A percentile compares a stretch with the other conserved stretches of the same genome.
These are phyloP conservation scores for Diaporthe citrichinensis DNA, from an alignment of 2,329 filamentous ascomycete genomes.

Conservation along the genomic window DNA sequence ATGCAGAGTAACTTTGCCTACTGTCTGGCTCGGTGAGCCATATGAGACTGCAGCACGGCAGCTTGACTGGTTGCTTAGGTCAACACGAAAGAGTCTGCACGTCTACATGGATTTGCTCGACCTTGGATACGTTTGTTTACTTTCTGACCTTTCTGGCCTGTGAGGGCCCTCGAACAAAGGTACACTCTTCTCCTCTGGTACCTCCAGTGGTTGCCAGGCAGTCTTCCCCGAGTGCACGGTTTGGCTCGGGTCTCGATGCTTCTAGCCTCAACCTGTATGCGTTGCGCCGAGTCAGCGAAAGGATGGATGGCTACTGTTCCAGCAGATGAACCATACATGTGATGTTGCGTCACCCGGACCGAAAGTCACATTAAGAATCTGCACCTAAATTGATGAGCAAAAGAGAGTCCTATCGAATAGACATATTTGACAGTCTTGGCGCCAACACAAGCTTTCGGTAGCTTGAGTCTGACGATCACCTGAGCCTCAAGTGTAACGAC, in stretches of 20 bases:
- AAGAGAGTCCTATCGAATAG: background rate
- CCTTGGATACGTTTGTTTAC: background rate
- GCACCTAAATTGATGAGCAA: background rate
- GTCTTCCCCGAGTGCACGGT: background rate
- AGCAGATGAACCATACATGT: background rate
- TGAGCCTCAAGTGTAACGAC: background rate
- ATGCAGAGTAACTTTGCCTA: background rate
- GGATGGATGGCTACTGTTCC: background rate
- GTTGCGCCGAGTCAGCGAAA: background rate
- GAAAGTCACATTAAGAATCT: background rate
- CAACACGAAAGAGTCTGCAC: background rate
- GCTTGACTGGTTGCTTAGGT: background rate
- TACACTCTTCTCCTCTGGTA: background rate
- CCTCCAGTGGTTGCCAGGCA: background rate
- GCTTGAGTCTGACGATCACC: conserved; percentile 11
- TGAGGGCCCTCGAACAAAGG: too few species aligned
- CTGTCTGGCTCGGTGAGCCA: background rate
- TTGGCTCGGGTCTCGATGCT: background rate
- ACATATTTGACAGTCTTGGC: conserved; percentile 16
- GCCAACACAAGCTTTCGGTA: conserved; percentile 24
- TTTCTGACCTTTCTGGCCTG: background rate
- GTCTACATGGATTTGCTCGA: too few species aligned
- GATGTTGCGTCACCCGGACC: background rate
- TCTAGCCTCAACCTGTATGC: background rate
- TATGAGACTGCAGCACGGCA: background rate